Base-by-base conservation (phyloP, 192 early-diverging fungal genomes). In the Funneliformis mosseae region DNA sequence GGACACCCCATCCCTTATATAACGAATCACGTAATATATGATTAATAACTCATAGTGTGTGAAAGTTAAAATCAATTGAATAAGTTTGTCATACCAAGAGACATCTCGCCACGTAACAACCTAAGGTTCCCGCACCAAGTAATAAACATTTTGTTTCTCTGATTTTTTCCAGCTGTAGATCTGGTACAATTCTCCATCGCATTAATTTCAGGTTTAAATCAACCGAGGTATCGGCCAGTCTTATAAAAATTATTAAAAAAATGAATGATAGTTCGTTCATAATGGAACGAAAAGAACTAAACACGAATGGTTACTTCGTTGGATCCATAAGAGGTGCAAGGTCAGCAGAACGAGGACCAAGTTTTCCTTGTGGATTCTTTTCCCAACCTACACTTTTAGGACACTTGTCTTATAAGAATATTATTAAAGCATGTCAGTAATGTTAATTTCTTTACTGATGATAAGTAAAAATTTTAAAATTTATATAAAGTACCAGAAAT, bases 141-240 rank as follows among this genome's bases (percentile, higher is more conserved):
- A 99, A 88, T 71, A 99, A 85, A 78, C 93, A 97, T 66, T 93
- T 92, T 27, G 93, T 92, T 7, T 81, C 79, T 8, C 91, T 87
- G 18, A 99, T 92, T 62, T 89, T 92, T 78, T 94, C 95, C 55
- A 99, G 89, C 38, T 96, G 84, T 23, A 99, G 81, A 9, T 88
- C 84, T 14, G 97, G 98, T 27, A 97, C 85, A 55, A 97, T 87
- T 14, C 98, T 88, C 98, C 98, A 99, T 60, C 95, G 91, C 98
- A 99, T 99, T 63, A 99, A 88, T 79, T 98, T 96, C 66, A 99
- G 88, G 81, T 99, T 99, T 50, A 99, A 84, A 77, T 96, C 94
- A 21, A 99, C 94, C 3, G 98, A 94, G 0, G 96, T 94, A 62
- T 93, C 93, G 2, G 96, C 95, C 74, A 99, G 87, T 68, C 93